Base-by-base conservation (phyloP, 257 asterid species). In the Plantago major region DNA sequence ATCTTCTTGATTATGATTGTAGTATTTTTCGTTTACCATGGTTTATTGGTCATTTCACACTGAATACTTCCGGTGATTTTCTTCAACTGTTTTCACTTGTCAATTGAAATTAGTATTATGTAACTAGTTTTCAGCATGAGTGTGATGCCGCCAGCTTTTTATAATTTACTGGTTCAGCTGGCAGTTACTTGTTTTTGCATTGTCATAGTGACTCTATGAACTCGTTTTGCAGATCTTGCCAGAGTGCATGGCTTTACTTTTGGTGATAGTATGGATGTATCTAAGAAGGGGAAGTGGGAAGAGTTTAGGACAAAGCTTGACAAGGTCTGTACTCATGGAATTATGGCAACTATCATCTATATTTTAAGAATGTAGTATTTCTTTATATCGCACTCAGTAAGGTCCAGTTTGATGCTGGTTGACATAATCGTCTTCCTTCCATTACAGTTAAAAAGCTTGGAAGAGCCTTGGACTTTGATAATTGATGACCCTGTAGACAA, bases 401-500 rank as follows among this genome's bases (percentile, higher is more conserved):
- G 2, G 26, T 22, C 26, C 26, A 22, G 26, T 58, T n/a, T 42
- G 4, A 1, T 43, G 14, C 33, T 12, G 10, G 18, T 7, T 40
- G 49, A 42, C 63, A 58, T 6, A 17, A 57, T 57, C n/a, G 0
- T 18, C 16, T 6, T 44, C 61, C 46, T 48, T 63, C 2, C 28
- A 33, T 59, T 47, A 51, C 83, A 93, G 99, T 84, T 93, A 45
- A 81, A 87, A 74, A 64, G 69, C 72, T 69, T 93, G 88, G 89
- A 87, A 53, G 76, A 76, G 64, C 89, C 95, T n/a, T 93, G 97
- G 97, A 85, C 82, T 55, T 76, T 93, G 82, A 77, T 87, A 44
- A 76, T 93, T 16, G 95, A 93, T 47, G 99, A 93, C 76, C 92
- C 97, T 57, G 62, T 93, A 67, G 73, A 96, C 38, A 93, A 93